Conservation (phyloP, 805 yeast genomes). For the Spathaspora girioi region DNA sequence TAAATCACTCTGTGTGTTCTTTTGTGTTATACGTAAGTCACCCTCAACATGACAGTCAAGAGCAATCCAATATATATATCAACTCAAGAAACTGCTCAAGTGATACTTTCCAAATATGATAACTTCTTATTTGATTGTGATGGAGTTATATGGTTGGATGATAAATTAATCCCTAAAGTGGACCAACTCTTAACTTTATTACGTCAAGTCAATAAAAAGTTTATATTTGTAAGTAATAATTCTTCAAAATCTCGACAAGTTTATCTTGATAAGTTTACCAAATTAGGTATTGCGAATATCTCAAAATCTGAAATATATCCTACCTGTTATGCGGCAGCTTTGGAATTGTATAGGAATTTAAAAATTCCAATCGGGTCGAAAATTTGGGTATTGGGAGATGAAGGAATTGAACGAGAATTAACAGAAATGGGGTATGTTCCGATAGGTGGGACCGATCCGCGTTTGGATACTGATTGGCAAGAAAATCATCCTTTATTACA, state of each 20-base stretch:
- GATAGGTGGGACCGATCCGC: slow-evolving; percentile 30
- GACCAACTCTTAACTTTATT: slow-evolving; percentile 21
- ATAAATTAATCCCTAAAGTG: slow-evolving; percentile 30
- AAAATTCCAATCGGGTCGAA: slow-evolving; percentile 27
- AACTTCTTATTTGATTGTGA: slow-evolving; percentile 41
- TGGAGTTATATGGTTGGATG: slow-evolving; percentile 41
- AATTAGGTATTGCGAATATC: slow-evolving; percentile 26
- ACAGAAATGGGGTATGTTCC: slow-evolving; percentile 29
- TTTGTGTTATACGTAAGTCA: too few species aligned
- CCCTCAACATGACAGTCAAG: slow-evolving; percentile 11
- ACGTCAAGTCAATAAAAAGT: slow-evolving; percentile 19
- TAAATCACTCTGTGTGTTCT: too few species aligned
- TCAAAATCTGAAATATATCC: slow-evolving; percentile 30
- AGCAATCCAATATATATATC: slow-evolving; percentile 6
- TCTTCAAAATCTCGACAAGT: slow-evolving; percentile 31
- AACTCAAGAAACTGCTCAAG: slow-evolving; percentile 14
- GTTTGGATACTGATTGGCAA: slow-evolving; percentile 22
- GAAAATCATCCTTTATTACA: slow-evolving; percentile 20
- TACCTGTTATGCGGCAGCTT: slow-evolving; percentile 35
- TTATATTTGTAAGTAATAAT: slow-evolving; percentile 37
- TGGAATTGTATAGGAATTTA: slow-evolving; percentile 17
- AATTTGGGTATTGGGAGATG: slow-evolving; percentile 40
- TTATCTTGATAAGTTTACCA: slow-evolving; percentile 28
- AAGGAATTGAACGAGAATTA: slow-evolving; percentile 35
- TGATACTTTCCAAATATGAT: slow-evolving; percentile 26